These are phyloP conservation scores for Chamaenerion angustifolium DNA, from an alignment of 345 rosid genomes.

Conservation along the genomic window DNA sequence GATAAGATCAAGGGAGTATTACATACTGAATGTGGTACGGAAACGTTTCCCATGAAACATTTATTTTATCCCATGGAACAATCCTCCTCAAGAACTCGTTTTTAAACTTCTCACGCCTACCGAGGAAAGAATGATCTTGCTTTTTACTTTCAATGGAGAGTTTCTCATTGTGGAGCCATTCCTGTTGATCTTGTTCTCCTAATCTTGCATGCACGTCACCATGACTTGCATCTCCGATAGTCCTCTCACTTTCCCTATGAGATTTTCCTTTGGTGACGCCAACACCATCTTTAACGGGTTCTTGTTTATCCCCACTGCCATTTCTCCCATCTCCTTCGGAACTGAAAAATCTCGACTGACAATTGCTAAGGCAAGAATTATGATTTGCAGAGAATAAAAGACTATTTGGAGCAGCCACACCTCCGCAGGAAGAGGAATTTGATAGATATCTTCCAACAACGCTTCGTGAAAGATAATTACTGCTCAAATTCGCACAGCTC, in stretches of 20 bases:
- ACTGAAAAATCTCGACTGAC: conserved; percentile 46
- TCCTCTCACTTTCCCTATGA: conserved; percentile 18
- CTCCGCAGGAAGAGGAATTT: conserved; percentile 14
- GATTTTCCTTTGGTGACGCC: conserved; percentile 32
- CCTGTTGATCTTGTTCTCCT: conserved; percentile 89
- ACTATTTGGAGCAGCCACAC: conserved; percentile 8
- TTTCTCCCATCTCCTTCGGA: conserved; percentile 79
- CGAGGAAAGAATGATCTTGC: conserved; percentile 65
- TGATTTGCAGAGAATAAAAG: conserved; percentile 11
- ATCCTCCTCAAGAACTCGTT: conserved; percentile 63
- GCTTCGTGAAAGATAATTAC: conserved; percentile 14
- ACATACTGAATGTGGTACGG: conserved; percentile 74
- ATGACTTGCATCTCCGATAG: conserved; percentile 17
- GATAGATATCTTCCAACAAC: conserved; percentile 21
- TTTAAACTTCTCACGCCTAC: conserved; percentile 65
- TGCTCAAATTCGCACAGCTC: conserved; percentile 11
- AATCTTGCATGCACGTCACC: conserved; percentile 56
- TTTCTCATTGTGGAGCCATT: conserved; percentile 80
- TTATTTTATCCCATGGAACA: conserved; percentile 85
- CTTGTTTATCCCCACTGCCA: conserved; percentile 55
- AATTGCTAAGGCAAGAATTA: conserved; percentile 14
- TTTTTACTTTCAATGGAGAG: conserved; percentile 57
- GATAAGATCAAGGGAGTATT: conserved; percentile 8
- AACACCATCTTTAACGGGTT: conserved; percentile 33
- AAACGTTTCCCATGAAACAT: conserved; percentile 84